Conservation (phyloP, 768 basidiomycete species). For the Asterophora lycoperdoides region DNA sequence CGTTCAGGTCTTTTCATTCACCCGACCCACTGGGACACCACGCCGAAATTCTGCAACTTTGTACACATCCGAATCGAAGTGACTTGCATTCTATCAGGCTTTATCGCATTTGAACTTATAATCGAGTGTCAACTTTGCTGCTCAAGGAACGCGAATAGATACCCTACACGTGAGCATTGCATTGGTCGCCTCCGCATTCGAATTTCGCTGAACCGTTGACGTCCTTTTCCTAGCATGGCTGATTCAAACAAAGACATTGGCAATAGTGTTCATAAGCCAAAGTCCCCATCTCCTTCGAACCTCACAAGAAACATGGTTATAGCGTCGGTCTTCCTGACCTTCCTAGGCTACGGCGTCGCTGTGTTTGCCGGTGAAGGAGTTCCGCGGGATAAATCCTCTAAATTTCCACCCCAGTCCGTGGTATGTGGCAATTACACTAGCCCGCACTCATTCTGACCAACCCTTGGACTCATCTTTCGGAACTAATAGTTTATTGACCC, state of each 20-base stretch:
- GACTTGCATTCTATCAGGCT: too few relatives aligned
- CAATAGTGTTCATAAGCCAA: not conserved
- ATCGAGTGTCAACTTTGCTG: too few relatives aligned
- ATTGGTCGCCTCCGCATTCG: too few relatives aligned
- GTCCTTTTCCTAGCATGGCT: conserved; percentile 1
- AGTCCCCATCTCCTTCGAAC: not conserved
- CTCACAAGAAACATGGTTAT: not conserved
- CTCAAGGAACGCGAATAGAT: too few relatives aligned
- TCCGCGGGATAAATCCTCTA: conserved; percentile 1
- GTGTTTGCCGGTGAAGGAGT: conserved; percentile 1
- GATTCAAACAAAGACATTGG: conserved; percentile 1
- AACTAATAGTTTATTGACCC: conserved; percentile 46
- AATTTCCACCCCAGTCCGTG: conserved; percentile 28
- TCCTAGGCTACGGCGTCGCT: conserved; percentile 5
- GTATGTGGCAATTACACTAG: conserved; percentile 17
- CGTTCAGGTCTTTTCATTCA: too few relatives aligned
- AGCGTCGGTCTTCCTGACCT: conserved; percentile 1
- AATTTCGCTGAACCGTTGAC: too few relatives aligned
- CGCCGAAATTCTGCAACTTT: too few relatives aligned
- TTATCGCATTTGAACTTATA: too few relatives aligned
- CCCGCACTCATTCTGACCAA: not conserved
- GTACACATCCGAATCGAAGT: too few relatives aligned
- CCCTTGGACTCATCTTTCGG: not conserved
- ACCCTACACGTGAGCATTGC: too few relatives aligned
- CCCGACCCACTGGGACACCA: too few relatives aligned